phyloP scores from a whole-genome alignment of 371 early-diverging fungal species.

The Mortierella sp. region DNA sequence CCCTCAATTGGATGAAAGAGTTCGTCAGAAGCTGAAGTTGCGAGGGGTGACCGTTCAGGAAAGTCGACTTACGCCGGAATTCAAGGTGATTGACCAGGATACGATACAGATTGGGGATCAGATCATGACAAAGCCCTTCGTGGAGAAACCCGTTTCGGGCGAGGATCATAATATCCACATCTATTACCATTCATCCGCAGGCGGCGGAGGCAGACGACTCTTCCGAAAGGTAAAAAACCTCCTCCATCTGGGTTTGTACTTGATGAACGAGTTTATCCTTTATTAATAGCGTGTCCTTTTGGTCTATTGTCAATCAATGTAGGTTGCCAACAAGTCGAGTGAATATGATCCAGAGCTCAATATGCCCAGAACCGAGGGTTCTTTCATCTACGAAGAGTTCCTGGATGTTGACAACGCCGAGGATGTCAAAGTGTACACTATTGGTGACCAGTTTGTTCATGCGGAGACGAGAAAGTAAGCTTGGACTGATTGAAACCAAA shows the following conservation, averaged over 20 bases:
- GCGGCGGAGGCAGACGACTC: slow-evolving; percentile 93
- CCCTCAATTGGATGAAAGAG: slow-evolving; percentile 63
- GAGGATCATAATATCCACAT: slow-evolving; percentile 98
- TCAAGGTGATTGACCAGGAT: slow-evolving; percentile 73
- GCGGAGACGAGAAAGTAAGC: slow-evolving; percentile 98
- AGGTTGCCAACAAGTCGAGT: slow-evolving; percentile 95
- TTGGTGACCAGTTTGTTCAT: slow-evolving; percentile 90
- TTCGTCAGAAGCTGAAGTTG: slow-evolving; percentile 56
- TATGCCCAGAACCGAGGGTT: slow-evolving; percentile 78
- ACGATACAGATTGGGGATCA: slow-evolving; percentile 79
- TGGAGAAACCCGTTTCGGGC: slow-evolving; percentile 97
- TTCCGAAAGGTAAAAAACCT: slow-evolving; percentile 98
- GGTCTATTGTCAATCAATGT: not conserved
- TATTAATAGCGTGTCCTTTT: not conserved
- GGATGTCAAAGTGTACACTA: slow-evolving; percentile 98
- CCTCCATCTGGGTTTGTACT: too few relatives aligned
- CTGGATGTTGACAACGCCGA: slow-evolving; percentile 94
- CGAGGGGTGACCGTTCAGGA: slow-evolving; percentile 64
- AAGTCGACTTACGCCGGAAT: slow-evolving; percentile 35
- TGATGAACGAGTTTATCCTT: not conserved
- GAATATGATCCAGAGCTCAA: slow-evolving; percentile 83
- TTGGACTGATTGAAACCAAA: too few relatives aligned
- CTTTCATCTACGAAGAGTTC: slow-evolving; percentile 96
- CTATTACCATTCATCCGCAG: slow-evolving; percentile 88
- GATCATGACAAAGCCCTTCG: slow-evolving; percentile 91